phyloP scores from a whole-genome alignment of 164 flowering plant genomes.

The Chloranthus sessilifolius region DNA sequence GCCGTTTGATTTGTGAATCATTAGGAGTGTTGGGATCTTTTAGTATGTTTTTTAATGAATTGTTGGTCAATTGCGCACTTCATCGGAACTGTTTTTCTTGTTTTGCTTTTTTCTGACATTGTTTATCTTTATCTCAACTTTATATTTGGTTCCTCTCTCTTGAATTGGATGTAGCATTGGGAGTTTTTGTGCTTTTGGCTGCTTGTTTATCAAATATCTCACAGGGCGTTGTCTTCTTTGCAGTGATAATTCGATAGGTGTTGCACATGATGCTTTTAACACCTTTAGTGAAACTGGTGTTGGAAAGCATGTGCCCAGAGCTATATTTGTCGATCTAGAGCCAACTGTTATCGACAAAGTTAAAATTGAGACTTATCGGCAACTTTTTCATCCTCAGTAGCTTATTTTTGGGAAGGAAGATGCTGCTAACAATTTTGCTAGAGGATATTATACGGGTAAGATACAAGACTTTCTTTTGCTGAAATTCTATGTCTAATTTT shows the following conservation, averaged over 20 bases:
- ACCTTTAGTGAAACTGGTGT: conserved; percentile 40
- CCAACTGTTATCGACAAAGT: conserved; percentile 43
- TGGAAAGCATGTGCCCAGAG: conserved; percentile 36
- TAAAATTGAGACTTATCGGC: conserved; percentile 28
- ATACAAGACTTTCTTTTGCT: neutral
- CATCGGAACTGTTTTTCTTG: too few relatives aligned
- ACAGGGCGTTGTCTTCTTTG: too few relatives aligned
- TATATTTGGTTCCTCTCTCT: too few relatives aligned
- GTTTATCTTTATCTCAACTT: too few relatives aligned
- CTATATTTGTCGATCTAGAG: conserved; percentile 34
- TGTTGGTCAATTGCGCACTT: too few relatives aligned
- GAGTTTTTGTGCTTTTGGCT: too few relatives aligned
- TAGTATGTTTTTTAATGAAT: too few relatives aligned
- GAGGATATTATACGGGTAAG: conserved; percentile 37
- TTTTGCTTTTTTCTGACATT: too few relatives aligned
- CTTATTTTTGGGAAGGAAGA: conserved; percentile 36
- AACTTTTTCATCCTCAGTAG: conserved; percentile 36
- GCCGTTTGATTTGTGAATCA: too few relatives aligned
- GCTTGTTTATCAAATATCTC: too few relatives aligned
- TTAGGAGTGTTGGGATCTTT: too few relatives aligned
- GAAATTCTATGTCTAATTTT: neutral
- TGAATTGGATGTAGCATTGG: too few relatives aligned
- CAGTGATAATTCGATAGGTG: conserved; percentile 4
- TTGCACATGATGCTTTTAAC: conserved; percentile 30
- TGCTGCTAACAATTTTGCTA: conserved; percentile 38